These are phyloP conservation scores for Podila clonocystis DNA, from an alignment of 192 early-diverging fungal genomes.

Conservation along the genomic window DNA sequence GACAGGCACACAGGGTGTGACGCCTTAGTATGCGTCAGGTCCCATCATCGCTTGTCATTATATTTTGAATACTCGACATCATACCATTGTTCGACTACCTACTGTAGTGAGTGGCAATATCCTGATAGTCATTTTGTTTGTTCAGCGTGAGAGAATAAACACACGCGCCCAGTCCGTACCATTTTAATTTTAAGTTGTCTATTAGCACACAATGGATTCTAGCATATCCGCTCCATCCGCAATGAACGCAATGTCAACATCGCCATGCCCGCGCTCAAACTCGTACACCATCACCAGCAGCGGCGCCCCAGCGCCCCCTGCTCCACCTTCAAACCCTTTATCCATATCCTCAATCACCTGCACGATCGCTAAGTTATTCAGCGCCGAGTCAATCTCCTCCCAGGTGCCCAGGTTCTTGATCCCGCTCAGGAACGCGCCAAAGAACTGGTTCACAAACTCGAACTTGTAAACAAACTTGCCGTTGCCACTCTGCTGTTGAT, in stretches of 20 bases:
- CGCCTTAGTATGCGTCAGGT: too few species aligned
- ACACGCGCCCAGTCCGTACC: too few species aligned
- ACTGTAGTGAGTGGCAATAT: too few species aligned
- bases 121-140: too few species aligned
- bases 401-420: slow-evolving; percentile 48
- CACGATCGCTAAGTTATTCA: slow-evolving; percentile 58
- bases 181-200: too few species aligned
- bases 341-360: slow-evolving; percentile 53
- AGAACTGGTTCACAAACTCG: slow-evolving; percentile 64
- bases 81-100: too few species aligned
- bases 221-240: slow-evolving; percentile 22
- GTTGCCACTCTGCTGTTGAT: background rate
- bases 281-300: slow-evolving; percentile 57
- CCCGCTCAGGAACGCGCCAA: slow-evolving; percentile 62
- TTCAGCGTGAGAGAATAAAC: background rate
- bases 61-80: too few species aligned
- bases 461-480: slow-evolving; percentile 53
- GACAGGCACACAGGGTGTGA: too few species aligned
- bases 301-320: background rate
- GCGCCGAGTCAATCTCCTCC: slow-evolving; percentile 62
- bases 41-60: too few species aligned
- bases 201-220: slow-evolving; percentile 14
- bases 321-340: background rate
- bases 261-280: slow-evolving; percentile 57
- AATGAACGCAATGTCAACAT: slow-evolving; percentile 47